These are phyloP conservation scores for Borovskyia barvae DNA, from an alignment of 208 protist genomes.

Conservation along the genomic window DNA sequence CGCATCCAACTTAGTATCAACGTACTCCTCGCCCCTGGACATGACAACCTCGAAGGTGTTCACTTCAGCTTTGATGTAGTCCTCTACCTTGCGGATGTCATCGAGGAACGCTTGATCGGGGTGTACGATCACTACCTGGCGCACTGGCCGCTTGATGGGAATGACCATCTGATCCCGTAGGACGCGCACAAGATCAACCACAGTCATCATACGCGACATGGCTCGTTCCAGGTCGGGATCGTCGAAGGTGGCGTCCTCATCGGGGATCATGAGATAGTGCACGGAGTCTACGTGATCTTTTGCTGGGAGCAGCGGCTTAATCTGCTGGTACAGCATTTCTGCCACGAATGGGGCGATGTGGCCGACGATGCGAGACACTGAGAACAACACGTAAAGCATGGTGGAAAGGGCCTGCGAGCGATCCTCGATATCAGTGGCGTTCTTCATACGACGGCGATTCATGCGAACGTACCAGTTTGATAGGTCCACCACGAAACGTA, in stretches of 20 bases:
- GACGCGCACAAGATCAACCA: slow-evolving; percentile 94
- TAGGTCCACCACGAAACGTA: slow-evolving; percentile 97
- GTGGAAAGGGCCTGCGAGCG: slow-evolving; percentile 80
- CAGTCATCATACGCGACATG: slow-evolving; percentile 86
- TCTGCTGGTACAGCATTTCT: slow-evolving; percentile 98
- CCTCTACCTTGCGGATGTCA: slow-evolving; percentile 66
- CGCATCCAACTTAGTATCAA: slow-evolving; percentile 84
- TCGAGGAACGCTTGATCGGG: slow-evolving; percentile 63
- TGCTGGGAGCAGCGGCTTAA: slow-evolving; percentile 89
- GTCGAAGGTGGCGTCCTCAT: slow-evolving; percentile 69
- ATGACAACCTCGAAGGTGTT: slow-evolving; percentile 88
- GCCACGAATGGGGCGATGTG: slow-evolving; percentile 99
- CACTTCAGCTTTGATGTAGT: slow-evolving; percentile 93
- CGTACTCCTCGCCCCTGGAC: slow-evolving; percentile 68
- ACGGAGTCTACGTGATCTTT: slow-evolving; percentile 87
- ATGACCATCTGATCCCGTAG: slow-evolving; percentile 94
- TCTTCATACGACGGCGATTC: slow-evolving; percentile 96
- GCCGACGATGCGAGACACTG: slow-evolving; percentile 90
- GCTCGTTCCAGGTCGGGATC: slow-evolving; percentile 69
- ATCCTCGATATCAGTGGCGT: slow-evolving; percentile 68
- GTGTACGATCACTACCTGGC: slow-evolving; percentile 89
- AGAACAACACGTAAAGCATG: slow-evolving; percentile 94
- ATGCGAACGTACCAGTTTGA: slow-evolving; percentile 99
- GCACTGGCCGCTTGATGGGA: slow-evolving; percentile 91
- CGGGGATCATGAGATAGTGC: slow-evolving; percentile 93